Base-by-base conservation (phyloP, 805 yeast species). In the Peterozyma toletana region DNA sequence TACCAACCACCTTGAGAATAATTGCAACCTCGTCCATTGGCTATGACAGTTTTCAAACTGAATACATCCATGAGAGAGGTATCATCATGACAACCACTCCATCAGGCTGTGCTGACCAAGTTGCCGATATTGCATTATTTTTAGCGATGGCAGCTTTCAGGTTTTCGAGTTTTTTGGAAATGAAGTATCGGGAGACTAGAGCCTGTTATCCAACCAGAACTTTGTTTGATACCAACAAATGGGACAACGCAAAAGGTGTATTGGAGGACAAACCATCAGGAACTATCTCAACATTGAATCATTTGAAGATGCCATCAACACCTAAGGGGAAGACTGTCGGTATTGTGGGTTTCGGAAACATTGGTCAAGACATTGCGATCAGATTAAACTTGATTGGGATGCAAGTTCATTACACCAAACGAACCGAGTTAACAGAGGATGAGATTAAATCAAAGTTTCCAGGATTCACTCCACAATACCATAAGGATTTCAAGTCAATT, bases 301-400 rank as follows among this genome's bases (percentile, higher is more conserved):
- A 80, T 78, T 35, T 68, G 75, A 2, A 63, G 75, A 27, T 47
- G 54, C 18, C 55, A 39, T 55, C 30, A 57, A 73, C 51, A 76
- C 88, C 89, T 5, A 57, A 60, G n/a, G 78, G 78, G 15, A 80
- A 77, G 54, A 66, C 65, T 21, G 88, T 71, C 1, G 77, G 80
- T 3, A 70, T 86, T 30, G 75, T 83, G 3, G 95, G 95, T 0
- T 80, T 85, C 53, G 95, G 95, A 1, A 68, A 77, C 17, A 86
- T 86, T 52, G 95, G 95, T 9, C 73, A 73, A 56, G 68, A 70
- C 29, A 76, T 83, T 45, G 93, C 80, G 3, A 61, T 59, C 39
- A 70, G 82, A 52, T 66, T 86, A 46, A 42, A 64, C 39, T 64
- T 63, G n/a, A 58, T 86, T 30, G 88, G 86, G 5, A 79, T 85